These are phyloP conservation scores for Exserohilum turcica DNA, from an alignment of 2,329 filamentous ascomycete genomes.

Conservation along the genomic window DNA sequence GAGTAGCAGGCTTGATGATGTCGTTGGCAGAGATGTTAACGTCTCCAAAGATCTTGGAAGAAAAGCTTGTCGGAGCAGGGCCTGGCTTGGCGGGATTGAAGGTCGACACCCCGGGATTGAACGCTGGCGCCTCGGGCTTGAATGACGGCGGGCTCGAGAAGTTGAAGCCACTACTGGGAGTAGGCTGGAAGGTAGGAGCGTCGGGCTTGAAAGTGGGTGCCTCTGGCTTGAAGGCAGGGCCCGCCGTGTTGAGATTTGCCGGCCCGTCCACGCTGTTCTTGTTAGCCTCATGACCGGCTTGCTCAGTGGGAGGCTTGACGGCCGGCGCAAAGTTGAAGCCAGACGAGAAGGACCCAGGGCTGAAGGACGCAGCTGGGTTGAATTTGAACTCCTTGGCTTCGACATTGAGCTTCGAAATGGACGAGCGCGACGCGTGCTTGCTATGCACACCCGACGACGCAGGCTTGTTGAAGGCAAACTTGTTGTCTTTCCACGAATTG, in stretches of 20 bases:
- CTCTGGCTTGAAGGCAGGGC: constrained; percentile 75
- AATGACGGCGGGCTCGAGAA: constrained; percentile 32
- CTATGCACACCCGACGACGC: constrained; percentile 39
- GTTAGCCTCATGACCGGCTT: constrained; percentile 54
- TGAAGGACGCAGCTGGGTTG: constrained; percentile 61
- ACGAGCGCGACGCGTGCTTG: constrained; percentile 72
- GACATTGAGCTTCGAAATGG: constrained; percentile 81
- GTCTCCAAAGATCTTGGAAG: constrained; percentile 45
- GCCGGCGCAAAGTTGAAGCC: constrained; percentile 50
- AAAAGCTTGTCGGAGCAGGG: constrained; percentile 34
- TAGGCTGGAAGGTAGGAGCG: constrained; percentile 55
- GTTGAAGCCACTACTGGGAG: constrained; percentile 25
- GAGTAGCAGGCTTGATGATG: constrained; percentile 68
- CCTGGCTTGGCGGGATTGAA: constrained; percentile 29
- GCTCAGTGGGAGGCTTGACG: constrained; percentile 52
- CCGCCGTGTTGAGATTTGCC: constrained; percentile 67
- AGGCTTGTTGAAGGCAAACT: constrained; percentile 42
- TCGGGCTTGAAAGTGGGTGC: constrained; percentile 76
- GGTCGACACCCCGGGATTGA: constrained; percentile 55
- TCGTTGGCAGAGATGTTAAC: constrained; percentile 64
- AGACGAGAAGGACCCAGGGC: constrained; percentile 52
- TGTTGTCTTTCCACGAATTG: constrained; percentile 45
- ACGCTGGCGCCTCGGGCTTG: constrained; percentile 73
- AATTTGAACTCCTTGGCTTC: constrained; percentile 87
- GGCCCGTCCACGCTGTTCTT: constrained; percentile 39